Evolutionary conservation across 2,329 filamentous ascomycete genomes (phyloP).

Genomic region (Xylariaceae sp.): DNA sequence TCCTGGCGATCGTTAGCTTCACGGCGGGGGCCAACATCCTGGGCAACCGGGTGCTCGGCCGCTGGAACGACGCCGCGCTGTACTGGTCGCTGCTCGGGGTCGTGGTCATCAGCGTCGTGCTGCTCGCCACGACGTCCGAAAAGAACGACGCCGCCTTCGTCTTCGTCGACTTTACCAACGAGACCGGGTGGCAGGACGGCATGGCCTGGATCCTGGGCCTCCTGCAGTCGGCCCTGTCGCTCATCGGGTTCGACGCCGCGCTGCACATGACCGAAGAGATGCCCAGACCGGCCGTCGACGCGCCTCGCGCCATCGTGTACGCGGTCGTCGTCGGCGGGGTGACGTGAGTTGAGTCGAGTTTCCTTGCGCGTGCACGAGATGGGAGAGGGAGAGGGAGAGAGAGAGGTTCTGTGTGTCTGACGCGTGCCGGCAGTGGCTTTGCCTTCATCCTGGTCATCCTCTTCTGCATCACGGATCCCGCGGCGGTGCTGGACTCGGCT

Average conservation of each 20-base stretch:
- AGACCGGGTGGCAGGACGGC: conserved; percentile 49
- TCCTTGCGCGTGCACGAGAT: not conserved
- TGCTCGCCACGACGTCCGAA: conserved; percentile 43
- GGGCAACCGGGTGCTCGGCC: conserved; percentile 44
- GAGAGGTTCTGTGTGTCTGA: not conserved
- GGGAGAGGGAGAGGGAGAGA: not conserved
- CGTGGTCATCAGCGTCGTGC: conserved; percentile 46
- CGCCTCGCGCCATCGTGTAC: conserved; percentile 47
- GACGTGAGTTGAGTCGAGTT: conserved; percentile 40
- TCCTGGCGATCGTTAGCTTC: conserved; percentile 43
- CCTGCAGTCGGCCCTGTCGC: conserved; percentile 43
- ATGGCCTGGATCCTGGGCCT: conserved; percentile 52
- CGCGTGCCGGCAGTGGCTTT: conserved; percentile 33
- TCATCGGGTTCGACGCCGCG: conserved; percentile 48
- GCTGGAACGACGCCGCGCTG: conserved; percentile 47
- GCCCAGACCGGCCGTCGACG: conserved; percentile 44
- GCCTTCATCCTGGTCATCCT: conserved; percentile 46
- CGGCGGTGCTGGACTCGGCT: conserved; percentile 38
- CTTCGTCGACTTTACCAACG: conserved; percentile 49
- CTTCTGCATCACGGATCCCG: conserved; percentile 44
- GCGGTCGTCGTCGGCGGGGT: conserved; percentile 46
- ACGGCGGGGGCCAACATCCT: conserved; percentile 45
- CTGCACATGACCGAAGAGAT: conserved; percentile 52
- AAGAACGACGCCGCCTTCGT: conserved; percentile 48
- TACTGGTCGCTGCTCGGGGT: conserved; percentile 48